A percentile compares a stretch with the other conserved stretches of the same genome.
Evolutionary conservation across 2,329 filamentous ascomycete genomes (phyloP).

Genomic region (Rhytidhysteron rufulum): DNA sequence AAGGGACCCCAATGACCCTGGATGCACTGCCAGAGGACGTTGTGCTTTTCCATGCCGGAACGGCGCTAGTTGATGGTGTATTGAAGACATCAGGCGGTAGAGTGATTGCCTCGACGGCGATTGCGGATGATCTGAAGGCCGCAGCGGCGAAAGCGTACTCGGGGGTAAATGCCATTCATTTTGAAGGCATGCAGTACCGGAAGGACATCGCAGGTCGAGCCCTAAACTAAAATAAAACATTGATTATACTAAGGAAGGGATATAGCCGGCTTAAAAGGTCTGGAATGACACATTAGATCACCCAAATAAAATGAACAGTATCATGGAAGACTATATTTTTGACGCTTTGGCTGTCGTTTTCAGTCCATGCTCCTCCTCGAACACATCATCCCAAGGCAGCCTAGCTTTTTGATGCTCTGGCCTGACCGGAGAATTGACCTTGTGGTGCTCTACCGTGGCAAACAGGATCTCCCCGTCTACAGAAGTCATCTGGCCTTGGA

Average conservation of each 20-base stretch:
- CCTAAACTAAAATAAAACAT: slow-evolving; percentile 36
- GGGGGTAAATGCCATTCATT: slow-evolving; percentile 74
- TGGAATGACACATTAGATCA: not conserved
- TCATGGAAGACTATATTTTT: slow-evolving; percentile 5
- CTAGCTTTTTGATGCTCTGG: slow-evolving; percentile 37
- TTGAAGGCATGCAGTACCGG: slow-evolving; percentile 85
- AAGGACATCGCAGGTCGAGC: slow-evolving; percentile 76
- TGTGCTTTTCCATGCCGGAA: slow-evolving; percentile 90
- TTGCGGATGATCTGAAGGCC: slow-evolving; percentile 68
- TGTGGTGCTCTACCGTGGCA: slow-evolving; percentile 52
- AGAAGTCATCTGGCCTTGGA: slow-evolving; percentile 48
- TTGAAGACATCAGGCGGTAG: slow-evolving; percentile 80
- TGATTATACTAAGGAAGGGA: not conserved
- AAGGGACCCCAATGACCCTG: slow-evolving; percentile 64
- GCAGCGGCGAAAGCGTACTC: slow-evolving; percentile 87
- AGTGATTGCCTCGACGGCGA: slow-evolving; percentile 89
- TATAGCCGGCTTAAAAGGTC: not conserved
- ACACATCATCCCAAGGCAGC: slow-evolving; percentile 45
- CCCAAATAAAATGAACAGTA: not conserved
- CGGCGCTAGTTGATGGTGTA: slow-evolving; percentile 56
- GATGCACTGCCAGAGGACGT: slow-evolving; percentile 53
- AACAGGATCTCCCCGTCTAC: slow-evolving; percentile 47
- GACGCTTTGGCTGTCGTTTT: slow-evolving; percentile 1
- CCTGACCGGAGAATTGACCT: slow-evolving; percentile 43
- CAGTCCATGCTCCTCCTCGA: slow-evolving; percentile 26